Base-by-base conservation (phyloP, 2,329 filamentous ascomycete genomes). In the Neopestalotiopsis sp. region DNA sequence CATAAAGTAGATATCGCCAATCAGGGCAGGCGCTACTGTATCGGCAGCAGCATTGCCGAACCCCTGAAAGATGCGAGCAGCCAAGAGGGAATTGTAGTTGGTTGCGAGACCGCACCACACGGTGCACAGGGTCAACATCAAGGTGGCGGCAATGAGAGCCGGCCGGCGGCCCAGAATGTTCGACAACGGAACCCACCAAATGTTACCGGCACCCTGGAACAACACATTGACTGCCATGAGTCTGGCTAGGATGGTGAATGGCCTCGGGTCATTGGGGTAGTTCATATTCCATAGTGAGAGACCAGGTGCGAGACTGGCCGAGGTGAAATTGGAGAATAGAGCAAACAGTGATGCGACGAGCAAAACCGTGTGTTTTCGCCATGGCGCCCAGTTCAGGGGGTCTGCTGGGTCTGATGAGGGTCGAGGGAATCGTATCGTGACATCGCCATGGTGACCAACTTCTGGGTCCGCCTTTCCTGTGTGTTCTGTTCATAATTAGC, bases 1-100 rank as follows among this genome's bases (percentile, higher is more conserved):
- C 0, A 81, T 69, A 5, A 81, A 81, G 20, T 78, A 81, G 28
- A 81, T 70, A 12, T 81, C 80, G 1, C 80, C 80, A 3, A 81
- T 70, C 0, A 80, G 49, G 0, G 76, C 78, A 0, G 80, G 78
- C 0, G 74, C 74, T 4, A 81, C 75, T 0, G 80, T 79, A 10
- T 81, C 79, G 0, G 80, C 76, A 0, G 78, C 78, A 0, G 75
- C 75, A 2, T 75, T 79, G 0, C 80, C 80, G 0, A 78, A 68
- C 0, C 77, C 80, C 24, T 81, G 79, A 1, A 81, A 76, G 0
- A 79, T 61, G 0, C 80, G 69, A 0, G 79, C 74, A 0, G 68
- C 73, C 5, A 82, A 65, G 0, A 81, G 71, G 1, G 74, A 74
- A 2, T 72, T 34, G 32, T 76, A 80, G 0, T 71, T 70, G 0